Evolutionary conservation across 2,329 filamentous ascomycete genomes (phyloP).

Genomic region (Fusarium sp.): DNA sequence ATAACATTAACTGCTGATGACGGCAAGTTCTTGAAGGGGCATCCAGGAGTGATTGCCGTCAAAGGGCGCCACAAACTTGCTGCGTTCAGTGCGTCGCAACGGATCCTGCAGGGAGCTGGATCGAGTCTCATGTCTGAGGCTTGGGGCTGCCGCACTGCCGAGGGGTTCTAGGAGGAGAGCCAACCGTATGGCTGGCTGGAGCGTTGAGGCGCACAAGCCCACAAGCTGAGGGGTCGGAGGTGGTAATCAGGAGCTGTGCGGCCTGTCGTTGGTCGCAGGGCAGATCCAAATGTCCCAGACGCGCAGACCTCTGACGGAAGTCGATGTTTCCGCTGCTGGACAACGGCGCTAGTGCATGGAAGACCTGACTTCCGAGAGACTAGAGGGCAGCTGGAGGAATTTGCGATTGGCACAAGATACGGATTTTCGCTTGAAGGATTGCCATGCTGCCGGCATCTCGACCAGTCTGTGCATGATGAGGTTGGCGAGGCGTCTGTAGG

Average conservation of each 20-base stretch:
- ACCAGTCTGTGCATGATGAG: neutral
- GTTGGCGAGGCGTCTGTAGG: neutral
- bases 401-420: conserved; percentile 15
- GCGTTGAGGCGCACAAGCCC: conserved; percentile 2
- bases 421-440: neutral
- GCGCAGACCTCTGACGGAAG: conserved; percentile 36
- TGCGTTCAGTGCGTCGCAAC: conserved; percentile 8
- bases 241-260: conserved; percentile 24
- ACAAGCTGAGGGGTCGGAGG: conserved; percentile 9
- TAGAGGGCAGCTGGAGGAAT: conserved; percentile 30
- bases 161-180: neutral
- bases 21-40: neutral
- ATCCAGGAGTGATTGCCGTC: conserved; percentile 9
- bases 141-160: conserved; percentile 7
- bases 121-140: conserved; percentile 10
- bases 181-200: neutral
- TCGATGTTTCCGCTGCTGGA: conserved; percentile 37
- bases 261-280: conserved; percentile 25
- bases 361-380: conserved; percentile 41
- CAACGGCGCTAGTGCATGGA: conserved; percentile 41
- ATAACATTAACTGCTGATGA: neutral
- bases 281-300: conserved; percentile 22
- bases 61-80: conserved; percentile 20
- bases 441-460: neutral
- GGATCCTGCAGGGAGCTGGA: conserved; percentile 13